A percentile compares a stretch with the other conserved stretches of the same genome.
Evolutionary conservation across 140 eudicot species (phyloP).

Genomic region (Stevia rebaudiana): DNA sequence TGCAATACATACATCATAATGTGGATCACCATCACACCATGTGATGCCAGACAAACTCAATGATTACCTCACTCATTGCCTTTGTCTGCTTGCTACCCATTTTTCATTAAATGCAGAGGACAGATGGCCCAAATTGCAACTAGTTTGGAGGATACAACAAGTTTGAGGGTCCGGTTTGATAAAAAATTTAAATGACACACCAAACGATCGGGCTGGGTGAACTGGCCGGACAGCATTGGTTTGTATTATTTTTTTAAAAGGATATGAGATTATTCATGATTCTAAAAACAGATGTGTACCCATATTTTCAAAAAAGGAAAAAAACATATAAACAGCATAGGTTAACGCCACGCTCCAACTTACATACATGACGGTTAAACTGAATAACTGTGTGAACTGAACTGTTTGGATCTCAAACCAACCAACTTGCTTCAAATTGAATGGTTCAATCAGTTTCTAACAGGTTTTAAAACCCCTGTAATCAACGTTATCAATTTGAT

Average conservation of each 20-base stretch:
- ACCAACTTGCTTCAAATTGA: no score
- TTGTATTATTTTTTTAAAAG: neutral
- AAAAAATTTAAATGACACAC: neutral
- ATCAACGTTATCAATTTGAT: no score
- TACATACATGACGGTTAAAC: no score
- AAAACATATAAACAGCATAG: no score
- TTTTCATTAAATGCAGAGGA: neutral
- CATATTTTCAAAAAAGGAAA: no score
- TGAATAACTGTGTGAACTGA: no score
- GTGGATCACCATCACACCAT: slow-evolving; percentile 18
- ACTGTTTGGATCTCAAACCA: no score
- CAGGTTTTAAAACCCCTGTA: no score
- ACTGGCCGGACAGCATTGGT: neutral
- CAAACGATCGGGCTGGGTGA: neutral
- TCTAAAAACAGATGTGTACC: no score
- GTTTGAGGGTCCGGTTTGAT: neutral
- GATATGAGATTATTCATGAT: neutral
- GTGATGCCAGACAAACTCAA: slow-evolving; percentile 14
- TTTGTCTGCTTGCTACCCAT: slow-evolving; percentile 13
- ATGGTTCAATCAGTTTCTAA: no score
- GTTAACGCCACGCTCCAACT: no score
- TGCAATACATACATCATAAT: neutral
- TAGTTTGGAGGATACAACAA: neutral
- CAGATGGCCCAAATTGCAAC: neutral
- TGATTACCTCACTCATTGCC: slow-evolving; percentile 7